Conservation (phyloP, 2,329 filamentous ascomycete genomes). For the Colletotrichum paranaense region DNA sequence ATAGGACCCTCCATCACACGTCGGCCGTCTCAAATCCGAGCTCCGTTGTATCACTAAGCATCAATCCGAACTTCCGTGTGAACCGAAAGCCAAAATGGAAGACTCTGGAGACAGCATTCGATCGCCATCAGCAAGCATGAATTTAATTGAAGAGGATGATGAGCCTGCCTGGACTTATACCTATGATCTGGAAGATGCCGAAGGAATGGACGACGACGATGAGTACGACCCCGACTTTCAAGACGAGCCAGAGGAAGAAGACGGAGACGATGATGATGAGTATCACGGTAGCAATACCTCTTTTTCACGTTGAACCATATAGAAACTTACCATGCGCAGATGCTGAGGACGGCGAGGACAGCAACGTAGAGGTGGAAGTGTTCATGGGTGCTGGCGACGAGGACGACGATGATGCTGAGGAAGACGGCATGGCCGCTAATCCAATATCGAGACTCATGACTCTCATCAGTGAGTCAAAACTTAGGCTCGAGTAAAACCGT, state of each 20-base stretch:
- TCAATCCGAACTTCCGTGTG: slow-evolving; percentile 27
- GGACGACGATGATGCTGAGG: slow-evolving; percentile 37
- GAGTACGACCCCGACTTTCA: slow-evolving; percentile 42
- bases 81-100: slow-evolving; percentile 24
- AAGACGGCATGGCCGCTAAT: slow-evolving; percentile 33
- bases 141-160: background rate
- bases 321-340: slow-evolving; percentile 20
- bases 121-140: background rate
- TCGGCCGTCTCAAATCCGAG: slow-evolving; percentile 32
- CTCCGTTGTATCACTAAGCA: slow-evolving; percentile 32
- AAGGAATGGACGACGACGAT: slow-evolving; percentile 49
- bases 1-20: slow-evolving; percentile 12
- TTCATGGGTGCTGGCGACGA: slow-evolving; percentile 34
- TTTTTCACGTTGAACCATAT: background rate
- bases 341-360: slow-evolving; percentile 43
- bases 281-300: slow-evolving; percentile 19
- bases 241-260: slow-evolving; percentile 42
- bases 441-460: slow-evolving; percentile 11
- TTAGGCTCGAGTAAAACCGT: slow-evolving; percentile 33
- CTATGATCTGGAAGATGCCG: slow-evolving; percentile 28
- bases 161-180: slow-evolving; percentile 8
- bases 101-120: background rate
- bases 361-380: slow-evolving; percentile 29
- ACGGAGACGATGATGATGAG: slow-evolving; percentile 36
- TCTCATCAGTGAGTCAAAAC: slow-evolving; percentile 4